Base-by-base conservation (phyloP, 441 rosid species). In the Arabidopsis lyrata region DNA sequence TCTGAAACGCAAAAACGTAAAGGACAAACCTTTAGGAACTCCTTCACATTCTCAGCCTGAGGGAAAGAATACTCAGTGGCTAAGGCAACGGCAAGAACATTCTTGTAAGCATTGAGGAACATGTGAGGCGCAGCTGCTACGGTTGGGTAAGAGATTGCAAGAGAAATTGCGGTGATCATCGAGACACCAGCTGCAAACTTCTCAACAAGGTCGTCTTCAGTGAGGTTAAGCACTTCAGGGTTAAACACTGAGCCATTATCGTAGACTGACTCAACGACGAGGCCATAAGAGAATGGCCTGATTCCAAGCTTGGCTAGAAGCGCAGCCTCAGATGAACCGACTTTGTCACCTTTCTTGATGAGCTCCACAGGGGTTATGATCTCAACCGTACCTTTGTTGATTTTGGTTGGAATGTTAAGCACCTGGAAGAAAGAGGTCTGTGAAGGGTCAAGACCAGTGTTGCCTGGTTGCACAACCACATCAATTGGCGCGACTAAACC, bases 391-490 rank as follows among this genome's bases (percentile, higher is more conserved):
- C 99, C 99, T 89, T 92, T 95, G 89, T 90, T 92, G 86, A 95
- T 95, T 83, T 95, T 95, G 54, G 99, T 95, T 1, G 99, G 97
- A 49, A 95, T 95, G 78, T 95, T 95, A 5, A 95, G 96, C 66
- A 92, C 97, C 88, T 89, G 92, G 86, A 95, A 95, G 88, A 95
- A 92, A 44, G 97, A 95, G 18, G 99, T 95, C 82, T 92, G 98
- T 0, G 99, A 92, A 0, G 97, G 99, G 74, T 95, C 99, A 10
- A 95, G 96, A 18, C 98, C 96, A 0, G 96, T 92, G 87, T 91
- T 92, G 66, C 98, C 98, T 24, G 99, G 98, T 41, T 92, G 99
- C 29, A 95, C 98, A 44, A 92, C 89, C 16, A 95, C 97, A 86
- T 95, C 99, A 54, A 87, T 86, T 39, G 99, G 98, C 7, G 99